Conservation (phyloP, 306 rosid species). For the Castanospermum australe region DNA sequence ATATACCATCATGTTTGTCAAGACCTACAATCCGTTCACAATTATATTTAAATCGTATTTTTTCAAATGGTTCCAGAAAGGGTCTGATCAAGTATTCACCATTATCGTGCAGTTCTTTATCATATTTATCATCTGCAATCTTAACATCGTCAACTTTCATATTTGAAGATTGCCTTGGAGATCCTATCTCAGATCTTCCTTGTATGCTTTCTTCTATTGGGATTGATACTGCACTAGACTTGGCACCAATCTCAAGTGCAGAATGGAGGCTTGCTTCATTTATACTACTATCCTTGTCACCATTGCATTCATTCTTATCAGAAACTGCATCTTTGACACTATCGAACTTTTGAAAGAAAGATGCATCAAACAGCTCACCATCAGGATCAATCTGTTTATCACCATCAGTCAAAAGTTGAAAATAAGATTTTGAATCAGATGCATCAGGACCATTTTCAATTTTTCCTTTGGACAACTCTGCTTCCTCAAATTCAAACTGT, state of each 20-base stretch:
- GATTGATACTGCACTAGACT: conserved; percentile 74
- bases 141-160: conserved; percentile 61
- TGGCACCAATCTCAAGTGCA: conserved; percentile 89
- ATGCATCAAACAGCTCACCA: conserved; percentile 56
- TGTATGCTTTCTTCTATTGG: conserved; percentile 71
- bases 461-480: conserved; percentile 51
- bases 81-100: conserved; percentile 98
- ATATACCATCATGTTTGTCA: conserved; percentile 98
- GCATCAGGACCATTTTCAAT: conserved; percentile 50
- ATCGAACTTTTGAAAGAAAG: conserved; percentile 56
- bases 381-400: conserved; percentile 60
- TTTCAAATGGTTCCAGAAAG: conserved; percentile 86
- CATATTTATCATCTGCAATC: conserved; percentile 65
- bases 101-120: conserved; percentile 78
- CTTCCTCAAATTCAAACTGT: conserved; percentile 59
- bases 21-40: conserved; percentile 98
- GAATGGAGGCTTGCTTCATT: conserved; percentile 96
- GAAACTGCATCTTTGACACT: conserved; percentile 59
- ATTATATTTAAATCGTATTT: conserved; percentile 82
- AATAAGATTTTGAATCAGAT: conserved; percentile 60
- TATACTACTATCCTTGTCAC: conserved; percentile 84
- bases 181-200: conserved; percentile 84
- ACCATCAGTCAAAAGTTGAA: conserved; percentile 55
- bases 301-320: conserved; percentile 75
- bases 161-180: conserved; percentile 78